A percentile compares a stretch with the other conserved stretches of the same genome.
These are phyloP conservation scores for Beauveria sp. DNA, from an alignment of 2,329 filamentous ascomycete species.

Conservation along the genomic window DNA sequence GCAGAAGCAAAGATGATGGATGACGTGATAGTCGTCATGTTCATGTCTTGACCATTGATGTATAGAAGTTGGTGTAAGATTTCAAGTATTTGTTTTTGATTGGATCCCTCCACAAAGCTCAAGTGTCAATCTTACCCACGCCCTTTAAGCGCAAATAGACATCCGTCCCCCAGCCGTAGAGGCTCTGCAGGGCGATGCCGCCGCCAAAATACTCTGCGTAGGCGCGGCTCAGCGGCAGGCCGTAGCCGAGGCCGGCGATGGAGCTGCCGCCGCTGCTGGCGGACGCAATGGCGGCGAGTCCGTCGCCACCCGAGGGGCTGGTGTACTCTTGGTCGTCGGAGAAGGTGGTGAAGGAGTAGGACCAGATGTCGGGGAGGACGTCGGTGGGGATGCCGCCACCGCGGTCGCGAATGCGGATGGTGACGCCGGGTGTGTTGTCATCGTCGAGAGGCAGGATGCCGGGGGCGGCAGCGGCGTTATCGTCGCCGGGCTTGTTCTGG, in stretches of 20 bases:
- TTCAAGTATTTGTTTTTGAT: background rate
- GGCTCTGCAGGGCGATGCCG: conserved; percentile 86
- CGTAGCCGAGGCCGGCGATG: conserved; percentile 90
- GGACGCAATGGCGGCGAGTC: conserved; percentile 66
- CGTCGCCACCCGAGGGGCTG: conserved; percentile 36
- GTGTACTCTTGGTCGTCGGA: conserved; percentile 47
- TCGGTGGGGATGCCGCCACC: conserved; percentile 87
- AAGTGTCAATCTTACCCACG: conserved; percentile 44
- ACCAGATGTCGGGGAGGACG: conserved; percentile 83
- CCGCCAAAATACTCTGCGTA: conserved; percentile 99
- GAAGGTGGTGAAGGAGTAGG: conserved; percentile 96
- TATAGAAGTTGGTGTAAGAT: background rate
- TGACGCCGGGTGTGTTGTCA: conserved; percentile 72
- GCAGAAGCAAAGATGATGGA: background rate
- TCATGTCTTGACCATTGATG: background rate
- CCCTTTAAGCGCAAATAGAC: conserved; percentile 60
- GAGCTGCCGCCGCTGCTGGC: conserved; percentile 68
- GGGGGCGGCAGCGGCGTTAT: conserved; percentile 18
- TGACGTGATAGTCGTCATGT: background rate
- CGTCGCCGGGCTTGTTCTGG: conserved; percentile 20
- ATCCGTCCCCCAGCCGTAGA: conserved; percentile 84
- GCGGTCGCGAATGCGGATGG: conserved; percentile 90
- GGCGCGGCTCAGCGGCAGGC: conserved; percentile 78
- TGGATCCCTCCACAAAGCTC: background rate
- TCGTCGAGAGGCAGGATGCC: conserved; percentile 51